Evolutionary conservation across 768 basidiomycete species (phyloP).

Genomic region (Zangia roseola): DNA sequence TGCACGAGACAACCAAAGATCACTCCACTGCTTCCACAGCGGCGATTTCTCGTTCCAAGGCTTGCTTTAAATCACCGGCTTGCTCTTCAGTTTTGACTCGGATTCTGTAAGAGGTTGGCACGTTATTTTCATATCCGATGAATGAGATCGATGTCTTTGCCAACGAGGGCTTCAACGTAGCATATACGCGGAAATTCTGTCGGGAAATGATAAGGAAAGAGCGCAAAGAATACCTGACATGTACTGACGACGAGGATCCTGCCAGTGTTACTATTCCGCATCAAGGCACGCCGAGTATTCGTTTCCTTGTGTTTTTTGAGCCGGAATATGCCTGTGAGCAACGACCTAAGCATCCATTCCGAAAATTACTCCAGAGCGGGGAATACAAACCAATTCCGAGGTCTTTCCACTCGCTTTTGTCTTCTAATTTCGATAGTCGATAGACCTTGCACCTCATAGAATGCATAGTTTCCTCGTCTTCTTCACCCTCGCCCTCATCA

Average conservation of each 20-base stretch:
- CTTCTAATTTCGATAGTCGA: slow-evolving; percentile 52
- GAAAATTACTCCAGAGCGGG: not conserved
- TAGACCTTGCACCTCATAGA: slow-evolving; percentile 60
- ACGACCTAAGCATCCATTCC: not conserved
- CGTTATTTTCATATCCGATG: slow-evolving; percentile 61
- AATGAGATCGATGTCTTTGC: slow-evolving; percentile 58
- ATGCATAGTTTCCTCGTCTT: slow-evolving; percentile 70
- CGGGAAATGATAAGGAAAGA: slow-evolving; percentile 3
- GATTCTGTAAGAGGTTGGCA: slow-evolving; percentile 59
- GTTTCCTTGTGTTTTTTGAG: slow-evolving; percentile 74
- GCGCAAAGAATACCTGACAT: not conserved
- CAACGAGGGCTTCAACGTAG: slow-evolving; percentile 52
- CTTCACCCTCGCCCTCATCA: slow-evolving; percentile 77
- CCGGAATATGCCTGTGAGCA: slow-evolving; percentile 55
- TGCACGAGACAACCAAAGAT: not conserved
- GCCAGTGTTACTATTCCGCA: slow-evolving; percentile 73
- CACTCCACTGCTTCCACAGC: slow-evolving; percentile 35
- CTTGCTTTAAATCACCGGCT: slow-evolving; percentile 55
- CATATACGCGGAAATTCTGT: slow-evolving; percentile 77
- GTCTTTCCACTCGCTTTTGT: slow-evolving; percentile 56
- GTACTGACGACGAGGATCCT: slow-evolving; percentile 69
- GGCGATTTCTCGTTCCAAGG: slow-evolving; percentile 61
- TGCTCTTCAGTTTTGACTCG: slow-evolving; percentile 59
- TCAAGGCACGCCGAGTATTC: slow-evolving; percentile 54
- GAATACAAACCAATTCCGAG: slow-evolving; percentile 59